These are phyloP conservation scores for Phaeotremella fagi DNA, from an alignment of 768 basidiomycete species.

Conservation along the genomic window DNA sequence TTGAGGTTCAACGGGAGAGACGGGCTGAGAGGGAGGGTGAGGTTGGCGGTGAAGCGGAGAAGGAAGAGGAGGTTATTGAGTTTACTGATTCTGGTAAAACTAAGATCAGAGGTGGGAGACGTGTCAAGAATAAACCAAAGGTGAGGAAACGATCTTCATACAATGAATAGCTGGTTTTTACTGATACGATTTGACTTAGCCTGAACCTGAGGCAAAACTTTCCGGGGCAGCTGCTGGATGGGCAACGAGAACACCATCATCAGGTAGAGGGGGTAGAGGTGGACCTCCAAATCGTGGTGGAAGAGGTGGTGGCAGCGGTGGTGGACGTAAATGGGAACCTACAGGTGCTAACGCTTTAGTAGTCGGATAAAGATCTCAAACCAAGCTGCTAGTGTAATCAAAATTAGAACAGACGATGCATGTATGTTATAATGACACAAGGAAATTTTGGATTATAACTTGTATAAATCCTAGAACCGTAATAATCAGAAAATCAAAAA, in stretches of 20 bases:
- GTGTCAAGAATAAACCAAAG: conserved; percentile 26
- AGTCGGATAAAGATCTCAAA: conserved; percentile 29
- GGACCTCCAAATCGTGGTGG: conserved; percentile 2
- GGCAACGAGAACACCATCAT: conserved; percentile 12
- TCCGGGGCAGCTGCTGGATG: conserved; percentile 9
- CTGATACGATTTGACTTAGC: too few relatives aligned
- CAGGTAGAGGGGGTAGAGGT: conserved; percentile 1
- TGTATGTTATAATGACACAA: too few relatives aligned
- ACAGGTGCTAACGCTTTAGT: conserved; percentile 39
- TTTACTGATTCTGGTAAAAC: conserved; percentile 8
- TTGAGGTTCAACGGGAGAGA: conserved; percentile 31
- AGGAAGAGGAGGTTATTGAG: conserved; percentile 13
- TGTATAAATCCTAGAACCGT: too few relatives aligned
- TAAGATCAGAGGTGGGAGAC: conserved; percentile 30
- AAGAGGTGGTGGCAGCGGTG: neutral
- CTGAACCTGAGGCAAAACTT: neutral
- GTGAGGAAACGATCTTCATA: conserved; percentile 1
- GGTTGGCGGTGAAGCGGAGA: conserved; percentile 18
- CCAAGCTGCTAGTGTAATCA: too few relatives aligned
- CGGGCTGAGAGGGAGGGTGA: conserved; percentile 34
- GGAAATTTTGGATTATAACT: too few relatives aligned
- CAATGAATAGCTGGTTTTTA: too few relatives aligned
- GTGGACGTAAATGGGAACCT: conserved; percentile 35
- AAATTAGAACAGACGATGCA: too few relatives aligned
- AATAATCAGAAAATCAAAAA: too few relatives aligned